Evolutionary conservation across 805 yeast genomes (phyloP), one percentile per base, ranked within the genome.

Genomic region (Geotrichum ghanense): DNA sequence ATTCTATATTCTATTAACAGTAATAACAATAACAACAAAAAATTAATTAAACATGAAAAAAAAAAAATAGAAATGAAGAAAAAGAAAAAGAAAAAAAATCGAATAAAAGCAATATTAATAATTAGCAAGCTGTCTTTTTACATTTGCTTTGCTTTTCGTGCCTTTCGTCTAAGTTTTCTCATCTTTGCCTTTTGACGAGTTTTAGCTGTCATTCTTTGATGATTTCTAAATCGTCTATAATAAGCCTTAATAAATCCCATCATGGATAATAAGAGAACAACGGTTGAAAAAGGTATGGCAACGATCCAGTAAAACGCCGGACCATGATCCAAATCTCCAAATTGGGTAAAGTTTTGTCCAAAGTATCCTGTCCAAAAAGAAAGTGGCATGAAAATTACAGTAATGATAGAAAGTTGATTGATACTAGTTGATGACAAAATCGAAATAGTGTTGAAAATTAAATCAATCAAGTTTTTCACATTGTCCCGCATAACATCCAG

Each of bases 341-440:
- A 75, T 4, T 55, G 48, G 22, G 61, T 57, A 54, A 75, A 75
- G 53, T 75, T 75, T 79, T 75, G 75, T 16, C 79, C 79, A 50
- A 73, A 78, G 55, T 75, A 78, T 10, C 82, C 81, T 1, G 81
- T 75, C 70, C 79, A 67, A 54, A 78, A 78, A 3, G 78, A 70
- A 46, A 78, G 56, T 3, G 83, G 83, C 34, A 78, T 63, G 53
- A 78, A 77, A 12, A 78, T 69, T 12, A 78, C 81, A 1, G 81
- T 73, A 7, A 78, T 74, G 34, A 78, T 56, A 5, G 81, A 73
- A 40, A 78, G 62, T 56, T 71, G 69, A 45, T 69, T 67, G 71
- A 78, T 76, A 3, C 81, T 70, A 51, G 68, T 74, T 50, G 75
- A 74, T 2, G 78, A 74, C 41, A 73, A 73, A 9, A 74, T 74